A percentile compares a stretch with the other conserved stretches of the same genome.
phyloP scores from a whole-genome alignment of 2,329 filamentous ascomycete genomes.

The Fonsecaea nubica region DNA sequence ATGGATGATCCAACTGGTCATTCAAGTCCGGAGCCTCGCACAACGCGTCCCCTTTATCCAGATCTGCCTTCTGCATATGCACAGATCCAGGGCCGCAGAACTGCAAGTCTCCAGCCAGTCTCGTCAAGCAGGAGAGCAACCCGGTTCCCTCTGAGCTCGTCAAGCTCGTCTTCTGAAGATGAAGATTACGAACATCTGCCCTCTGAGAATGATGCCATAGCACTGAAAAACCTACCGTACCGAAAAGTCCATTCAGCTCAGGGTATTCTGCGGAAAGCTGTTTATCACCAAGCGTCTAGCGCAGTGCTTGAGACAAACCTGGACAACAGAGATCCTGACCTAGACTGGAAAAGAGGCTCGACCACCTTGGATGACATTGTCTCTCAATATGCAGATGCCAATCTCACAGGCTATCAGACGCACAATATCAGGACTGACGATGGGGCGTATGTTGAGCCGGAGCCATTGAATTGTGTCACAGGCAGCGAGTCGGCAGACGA shows the following conservation, averaged over 20 bases:
- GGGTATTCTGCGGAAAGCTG: conserved; percentile 27
- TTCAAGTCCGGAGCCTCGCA: conserved; percentile 10
- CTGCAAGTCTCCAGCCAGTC: conserved; percentile 13
- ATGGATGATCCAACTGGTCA: conserved; percentile 8
- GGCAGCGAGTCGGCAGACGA: background rate
- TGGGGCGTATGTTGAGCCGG: background rate
- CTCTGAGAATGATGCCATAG: conserved; percentile 17
- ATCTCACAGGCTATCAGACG: background rate
- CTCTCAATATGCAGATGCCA: conserved; percentile 30
- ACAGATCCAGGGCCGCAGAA: conserved; percentile 27
- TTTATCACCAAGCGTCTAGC: conserved; percentile 33
- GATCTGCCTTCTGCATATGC: conserved; percentile 32
- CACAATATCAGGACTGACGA: background rate
- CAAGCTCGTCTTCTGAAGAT: conserved; percentile 29
- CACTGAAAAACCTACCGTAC: conserved; percentile 20
- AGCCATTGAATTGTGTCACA: background rate
- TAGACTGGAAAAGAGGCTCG: conserved; percentile 11
- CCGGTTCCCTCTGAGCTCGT: conserved; percentile 29
- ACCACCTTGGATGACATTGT: conserved; percentile 33
- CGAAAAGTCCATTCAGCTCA: conserved; percentile 28
- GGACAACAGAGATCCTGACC: background rate
- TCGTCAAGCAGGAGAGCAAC: conserved; percentile 14
- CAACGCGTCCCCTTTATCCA: conserved; percentile 27
- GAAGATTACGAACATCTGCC: conserved; percentile 9
- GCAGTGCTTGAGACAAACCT: conserved; percentile 30